Evolutionary conservation across 441 rosid species (phyloP), one percentile per base, ranked within the genome.

Genomic region (Populus tomentosa): DNA sequence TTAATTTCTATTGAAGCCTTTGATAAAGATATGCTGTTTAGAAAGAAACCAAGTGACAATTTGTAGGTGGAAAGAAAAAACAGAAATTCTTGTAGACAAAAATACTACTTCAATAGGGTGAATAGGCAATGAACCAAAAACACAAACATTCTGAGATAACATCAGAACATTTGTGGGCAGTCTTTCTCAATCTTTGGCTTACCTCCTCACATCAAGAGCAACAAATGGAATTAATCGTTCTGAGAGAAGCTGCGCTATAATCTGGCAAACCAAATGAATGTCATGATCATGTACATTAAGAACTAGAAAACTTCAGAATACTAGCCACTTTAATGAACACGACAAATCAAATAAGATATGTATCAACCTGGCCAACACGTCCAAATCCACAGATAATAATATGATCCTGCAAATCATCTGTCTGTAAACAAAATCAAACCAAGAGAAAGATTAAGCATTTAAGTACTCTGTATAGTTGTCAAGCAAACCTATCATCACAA

Each of bases 231-330:
- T 96, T 73, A 96, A 86, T 73, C 98, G 86, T 83, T 96, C 98
- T 66, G 99, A 94, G 78, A 96, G 98, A 87, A 96, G 99, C 89
- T 96, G 99, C 64, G 99, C 98, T 75, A 96, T 91, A 75, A 96
- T 96, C 98, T 96, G 91, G 71, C 71, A 85, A 79, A 70, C 66
- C 65, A 50, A 53, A 72, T 75, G 72, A 78, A 79, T 46, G 63
- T 78, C 70, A 81, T n/a, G 62, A 64, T 71, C 61, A 67, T 32
- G 40, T 26, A 16, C 35, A 78, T 30, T 50, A 62, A 69, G 35
- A 32, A 28, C 46, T 72, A 66, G 13, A 75, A 67, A 71, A 78
- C 35, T 32, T 65, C 6, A 24, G 7, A 32, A n/a, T 33, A 70
- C 10, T 10, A 14, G 67, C 42, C 26, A 20, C 14, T 72, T 36